Evolutionary conservation across 148 eudicot genomes (phyloP).

Genomic region (Oxyria digyna): DNA sequence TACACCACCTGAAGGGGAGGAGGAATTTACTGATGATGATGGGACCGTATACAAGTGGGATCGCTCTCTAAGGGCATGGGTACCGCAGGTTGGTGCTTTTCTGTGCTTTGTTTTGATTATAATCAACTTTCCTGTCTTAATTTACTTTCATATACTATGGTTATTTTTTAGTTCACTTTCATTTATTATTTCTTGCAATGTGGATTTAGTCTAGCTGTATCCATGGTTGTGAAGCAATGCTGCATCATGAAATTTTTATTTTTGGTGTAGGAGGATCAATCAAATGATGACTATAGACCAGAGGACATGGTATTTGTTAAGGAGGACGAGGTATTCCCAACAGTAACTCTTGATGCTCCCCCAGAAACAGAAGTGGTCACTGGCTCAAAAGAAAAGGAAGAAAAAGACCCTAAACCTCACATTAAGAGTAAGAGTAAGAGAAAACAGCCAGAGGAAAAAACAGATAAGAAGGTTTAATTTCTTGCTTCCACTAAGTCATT

Average conservation of each 20-base stretch:
- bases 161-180: not conserved
- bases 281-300: slow-evolving; percentile 31
- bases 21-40: slow-evolving; percentile 91
- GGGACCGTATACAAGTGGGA: slow-evolving; percentile 94
- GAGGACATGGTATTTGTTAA: slow-evolving; percentile 68
- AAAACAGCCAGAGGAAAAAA: slow-evolving; percentile 58
- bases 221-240: not conserved
- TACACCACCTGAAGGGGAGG: slow-evolving; percentile 91
- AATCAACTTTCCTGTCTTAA: not conserved
- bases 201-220: not conserved
- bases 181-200: not conserved
- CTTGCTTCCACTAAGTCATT: not conserved
- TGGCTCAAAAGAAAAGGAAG: slow-evolving; percentile 18
- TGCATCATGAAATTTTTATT: slow-evolving; percentile 4
- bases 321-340: slow-evolving; percentile 76
- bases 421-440: slow-evolving; percentile 45
- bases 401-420: slow-evolving; percentile 27
- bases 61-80: slow-evolving; percentile 67
- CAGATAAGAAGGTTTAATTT: slow-evolving; percentile 57
- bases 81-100: slow-evolving; percentile 69
- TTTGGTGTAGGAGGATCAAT: slow-evolving; percentile 30
- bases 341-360: slow-evolving; percentile 23
- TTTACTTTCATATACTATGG: not conserved
- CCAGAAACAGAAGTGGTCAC: slow-evolving; percentile 23
- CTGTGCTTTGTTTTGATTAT: too few relatives aligned